Evolutionary conservation across 2,329 filamentous ascomycete species (phyloP), one percentile per base, ranked within the genome.

Genomic region (Stylonectria norvegica): DNA sequence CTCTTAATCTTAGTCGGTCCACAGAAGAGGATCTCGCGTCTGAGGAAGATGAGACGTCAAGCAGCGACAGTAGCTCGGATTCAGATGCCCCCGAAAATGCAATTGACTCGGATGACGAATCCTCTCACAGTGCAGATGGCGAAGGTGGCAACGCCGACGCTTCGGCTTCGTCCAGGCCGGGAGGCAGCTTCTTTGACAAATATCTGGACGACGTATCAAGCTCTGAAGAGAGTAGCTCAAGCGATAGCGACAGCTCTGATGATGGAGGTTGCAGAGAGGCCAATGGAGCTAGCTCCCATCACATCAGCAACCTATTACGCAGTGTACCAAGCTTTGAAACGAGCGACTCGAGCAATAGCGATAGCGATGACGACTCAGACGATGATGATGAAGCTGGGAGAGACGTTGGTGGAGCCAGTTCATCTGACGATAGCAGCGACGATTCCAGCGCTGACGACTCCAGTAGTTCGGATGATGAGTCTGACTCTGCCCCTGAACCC

Each of bases 81-180:
- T 61, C 61, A 8, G 61, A 61, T 22, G 63, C 56, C 2, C 48
- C 48, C 4, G 57, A 61, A 4, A 59, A 65, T 2, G 58, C 61
- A 8, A 66, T 66, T 4, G 71, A 70, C 20, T 66, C 64, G 14
- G 42, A 41, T 20, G 23, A 32, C n/a, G 40, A 42, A n/a, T 30
- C 36, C n/a, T 39, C 46, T 2, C 38, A 39, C 4, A 32, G 36
- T 19, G 34, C 27, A 27, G 22, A 18, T 18, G 22, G 15, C 28
- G 34, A 38, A 4, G 35, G 38, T n/a, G 20, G 17, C 18, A 19
- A 18, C 12, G 38, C 43, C 40, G 53, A 35, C 29, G 18, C 30
- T 19, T 29, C 29, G 4, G 22, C 18, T 27, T 28, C 19, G 12
- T 42, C 43, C n/a, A 29, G 32, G n/a, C n/a, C 40, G 43, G 9